Conservation (phyloP, 176 grass and related monocot species). For the Carex scoparia region DNA sequence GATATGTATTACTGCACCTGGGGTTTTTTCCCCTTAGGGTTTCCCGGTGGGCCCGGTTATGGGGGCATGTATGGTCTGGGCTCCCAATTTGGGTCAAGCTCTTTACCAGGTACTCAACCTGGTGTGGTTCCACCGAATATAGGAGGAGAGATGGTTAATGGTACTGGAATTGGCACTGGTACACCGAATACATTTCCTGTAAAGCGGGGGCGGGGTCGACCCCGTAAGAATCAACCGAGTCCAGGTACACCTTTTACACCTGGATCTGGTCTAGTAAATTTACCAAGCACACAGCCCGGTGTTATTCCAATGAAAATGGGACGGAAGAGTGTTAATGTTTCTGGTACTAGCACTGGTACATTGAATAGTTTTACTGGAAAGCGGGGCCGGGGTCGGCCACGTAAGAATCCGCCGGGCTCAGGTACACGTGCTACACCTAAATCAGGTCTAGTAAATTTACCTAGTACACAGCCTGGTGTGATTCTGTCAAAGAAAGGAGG, state of each 20-base stretch:
- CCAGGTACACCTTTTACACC: not conserved
- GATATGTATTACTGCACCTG: slow-evolving; percentile 93
- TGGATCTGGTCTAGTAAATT: not conserved
- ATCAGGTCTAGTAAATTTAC: not conserved
- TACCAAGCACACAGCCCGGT: not conserved
- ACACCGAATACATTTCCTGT: not conserved
- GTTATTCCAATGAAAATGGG: not conserved
- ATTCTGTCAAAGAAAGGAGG: not conserved
- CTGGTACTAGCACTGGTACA: not conserved
- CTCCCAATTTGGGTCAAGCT: not conserved
- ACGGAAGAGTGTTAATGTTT: not conserved
- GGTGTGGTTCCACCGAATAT: not conserved
- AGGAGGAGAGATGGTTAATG: not conserved
- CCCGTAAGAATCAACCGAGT: not conserved
- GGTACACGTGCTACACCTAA: not conserved
- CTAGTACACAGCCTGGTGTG: not conserved
- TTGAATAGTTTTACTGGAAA: not conserved
- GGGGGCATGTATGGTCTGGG: slow-evolving; percentile 34
- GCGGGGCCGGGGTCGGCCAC: slow-evolving; percentile 15
- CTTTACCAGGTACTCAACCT: not conserved
- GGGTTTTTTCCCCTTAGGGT: slow-evolving; percentile 91
- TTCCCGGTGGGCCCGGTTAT: slow-evolving; percentile 57
- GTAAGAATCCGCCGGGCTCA: not conserved
- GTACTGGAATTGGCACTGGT: not conserved
- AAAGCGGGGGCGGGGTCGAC: slow-evolving; percentile 16